A percentile compares a stretch with the other conserved stretches of the same genome.
These are phyloP conservation scores for Yamadazyma friedrichii DNA, from an alignment of 1,139 yeast species.

Conservation along the genomic window DNA sequence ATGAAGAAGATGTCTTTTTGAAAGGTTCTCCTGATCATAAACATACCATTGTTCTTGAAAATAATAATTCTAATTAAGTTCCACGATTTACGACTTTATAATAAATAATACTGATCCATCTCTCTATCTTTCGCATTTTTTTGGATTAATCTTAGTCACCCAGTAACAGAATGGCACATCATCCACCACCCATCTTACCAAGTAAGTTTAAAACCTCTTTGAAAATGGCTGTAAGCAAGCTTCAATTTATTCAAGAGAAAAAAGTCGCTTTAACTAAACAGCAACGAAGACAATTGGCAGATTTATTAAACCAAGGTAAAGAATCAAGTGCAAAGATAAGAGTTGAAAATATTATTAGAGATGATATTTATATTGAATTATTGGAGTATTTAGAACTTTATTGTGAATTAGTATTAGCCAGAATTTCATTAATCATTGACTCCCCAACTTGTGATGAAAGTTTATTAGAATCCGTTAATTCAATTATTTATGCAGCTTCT, in stretches of 20 bases:
- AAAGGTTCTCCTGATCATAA: constrained; percentile 42
- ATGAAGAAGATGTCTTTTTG: constrained; percentile 37
- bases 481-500: constrained; percentile 68
- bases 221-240: constrained; percentile 78
- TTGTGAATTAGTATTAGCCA: constrained; percentile 78
- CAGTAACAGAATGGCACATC: constrained; percentile 16
- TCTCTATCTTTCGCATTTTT: background rate
- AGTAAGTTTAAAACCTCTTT: constrained; percentile 64
- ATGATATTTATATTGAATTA: constrained; percentile 79
- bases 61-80: constrained; percentile 7
- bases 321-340: constrained; percentile 83
- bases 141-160: too few relatives aligned
- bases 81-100: constrained; percentile 8
- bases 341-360: constrained; percentile 82
- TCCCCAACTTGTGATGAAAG: constrained; percentile 56
- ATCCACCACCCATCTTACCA: constrained; percentile 34
- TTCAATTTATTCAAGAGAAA: constrained; percentile 79
- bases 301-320: constrained; percentile 65
- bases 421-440: constrained; percentile 59
- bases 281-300: constrained; percentile 75
- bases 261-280: constrained; percentile 81
- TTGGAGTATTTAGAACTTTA: constrained; percentile 79
- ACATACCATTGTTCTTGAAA: constrained; percentile 38
- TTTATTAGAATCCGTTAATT: constrained; percentile 69
- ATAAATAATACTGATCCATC: constrained; percentile 1